Evolutionary conservation across 805 yeast species (phyloP), one percentile per base, ranked within the genome.

Genomic region (Wickerhamomyces sydowiorum): DNA sequence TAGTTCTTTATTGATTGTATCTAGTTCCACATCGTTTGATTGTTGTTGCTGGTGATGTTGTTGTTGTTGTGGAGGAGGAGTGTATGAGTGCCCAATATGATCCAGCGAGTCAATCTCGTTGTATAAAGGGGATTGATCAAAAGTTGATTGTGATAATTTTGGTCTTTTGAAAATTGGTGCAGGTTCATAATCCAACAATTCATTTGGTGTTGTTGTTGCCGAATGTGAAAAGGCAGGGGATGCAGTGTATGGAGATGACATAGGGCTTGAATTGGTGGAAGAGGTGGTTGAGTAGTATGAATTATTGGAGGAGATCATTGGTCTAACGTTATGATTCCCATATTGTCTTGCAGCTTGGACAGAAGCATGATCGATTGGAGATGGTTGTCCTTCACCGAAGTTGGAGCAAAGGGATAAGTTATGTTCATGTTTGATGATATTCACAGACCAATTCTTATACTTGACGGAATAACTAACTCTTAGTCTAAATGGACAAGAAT

Each of bases 401-500:
- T 57, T 57, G 21, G 53, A 48, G 36, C 61, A 57, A 5, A 56
- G 34, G 6, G 36, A 21, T 25, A 43, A 36, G 36, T 47, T 51
- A 41, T 57, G 61, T 18, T 57, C 61, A 15, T 39, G 41, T 39
- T 50, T 57, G 36, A 53, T 50, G 36, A 57, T 52, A 33, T 42
- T 53, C 20, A 52, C 50, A 1, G 51, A 42, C 61, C 61, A 57
- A 3, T 20, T 23, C 29, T 54, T 50, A 29, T 51, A 45, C 40
- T 56, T 57, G 24, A 54, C 55, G 0, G 59, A 54, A 37, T 47
- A 53, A 25, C 58, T 54, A 18, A 57, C 56, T 45, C 60, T 53
- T 22, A 57, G 43, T 52, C 61, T 53, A 45, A 57, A 57, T 7
- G 60, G 59, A 39, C 61, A 57, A 6, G 48, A 48, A 10, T 53